Percentiles rank a stretch among this genome's conserved stretches.
These are phyloP conservation scores for Prinsepia uniflora DNA, from an alignment of 306 rosid species.

Conservation along the genomic window DNA sequence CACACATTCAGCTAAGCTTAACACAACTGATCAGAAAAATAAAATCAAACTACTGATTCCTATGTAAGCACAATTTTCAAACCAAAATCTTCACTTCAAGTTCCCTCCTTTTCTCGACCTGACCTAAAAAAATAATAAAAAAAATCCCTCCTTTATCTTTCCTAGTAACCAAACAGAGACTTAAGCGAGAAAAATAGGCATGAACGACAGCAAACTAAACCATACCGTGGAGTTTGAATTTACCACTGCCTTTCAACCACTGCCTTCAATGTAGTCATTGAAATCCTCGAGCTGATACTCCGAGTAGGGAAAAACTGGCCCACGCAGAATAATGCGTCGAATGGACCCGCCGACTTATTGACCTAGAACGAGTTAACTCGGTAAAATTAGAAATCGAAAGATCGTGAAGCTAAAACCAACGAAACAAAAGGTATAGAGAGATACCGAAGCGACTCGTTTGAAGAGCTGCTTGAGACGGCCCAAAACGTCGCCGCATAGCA, in stretches of 20 bases:
- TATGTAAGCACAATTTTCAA: neutral
- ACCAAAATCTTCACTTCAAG: conserved; percentile 2
- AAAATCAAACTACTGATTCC: neutral
- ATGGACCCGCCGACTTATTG: conserved; percentile 95
- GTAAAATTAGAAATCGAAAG: conserved; percentile 1
- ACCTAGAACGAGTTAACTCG: conserved; percentile 47
- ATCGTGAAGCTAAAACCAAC: conserved; percentile 20
- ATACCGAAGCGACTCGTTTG: conserved; percentile 76
- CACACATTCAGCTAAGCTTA: neutral
- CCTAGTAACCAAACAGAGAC: conserved; percentile 6
- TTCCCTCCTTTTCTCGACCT: neutral
- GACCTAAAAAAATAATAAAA: neutral
- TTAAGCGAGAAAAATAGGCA: neutral
- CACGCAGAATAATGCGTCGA: conserved; percentile 82
- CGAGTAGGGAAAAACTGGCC: conserved; percentile 96
- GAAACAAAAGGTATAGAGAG: neutral
- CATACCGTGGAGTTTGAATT: conserved; percentile 63
- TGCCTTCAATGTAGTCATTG: conserved; percentile 56
- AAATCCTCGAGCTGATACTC: conserved; percentile 61
- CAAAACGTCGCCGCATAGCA: conserved; percentile 78
- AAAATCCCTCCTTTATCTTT: neutral
- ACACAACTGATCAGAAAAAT: neutral
- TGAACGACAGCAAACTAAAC: neutral
- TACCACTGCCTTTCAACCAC: conserved; percentile 99
- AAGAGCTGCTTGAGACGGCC: conserved; percentile 84